Evolutionary conservation across 768 basidiomycete species (phyloP).

Genomic region (Coprinopsis sp.): DNA sequence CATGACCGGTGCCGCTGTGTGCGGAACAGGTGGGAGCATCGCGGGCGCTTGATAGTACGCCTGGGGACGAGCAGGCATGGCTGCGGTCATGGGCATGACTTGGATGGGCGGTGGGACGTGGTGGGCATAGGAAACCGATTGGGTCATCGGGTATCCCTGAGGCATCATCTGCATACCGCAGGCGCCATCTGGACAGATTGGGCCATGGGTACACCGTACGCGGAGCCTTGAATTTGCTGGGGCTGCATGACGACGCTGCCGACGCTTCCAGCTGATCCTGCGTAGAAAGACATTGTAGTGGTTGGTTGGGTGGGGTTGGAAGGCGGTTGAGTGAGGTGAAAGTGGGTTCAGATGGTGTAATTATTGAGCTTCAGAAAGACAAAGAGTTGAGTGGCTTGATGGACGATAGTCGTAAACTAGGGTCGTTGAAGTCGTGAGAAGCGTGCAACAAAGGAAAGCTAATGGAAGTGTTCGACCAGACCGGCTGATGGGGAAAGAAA

Average conservation of each 20-base stretch:
- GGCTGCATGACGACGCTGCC: conserved; percentile 7
- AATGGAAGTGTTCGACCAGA: conserved; percentile 9
- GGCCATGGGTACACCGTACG: conserved; percentile 3
- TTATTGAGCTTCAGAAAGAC: background rate
- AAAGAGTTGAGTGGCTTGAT: background rate
- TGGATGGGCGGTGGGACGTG: background rate
- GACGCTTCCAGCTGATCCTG: conserved; percentile 12
- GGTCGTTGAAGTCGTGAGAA: conserved; percentile 1
- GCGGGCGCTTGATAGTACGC: background rate
- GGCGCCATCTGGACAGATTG: background rate
- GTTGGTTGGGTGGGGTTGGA: background rate
- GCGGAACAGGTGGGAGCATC: background rate
- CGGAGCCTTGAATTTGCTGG: background rate
- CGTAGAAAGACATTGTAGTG: conserved; percentile 11
- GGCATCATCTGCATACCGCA: background rate
- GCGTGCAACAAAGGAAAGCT: background rate
- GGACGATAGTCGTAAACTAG: background rate
- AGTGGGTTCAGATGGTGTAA: background rate
- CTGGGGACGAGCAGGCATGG: background rate
- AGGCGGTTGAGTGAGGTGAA: background rate
- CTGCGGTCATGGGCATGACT: background rate
- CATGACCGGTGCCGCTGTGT: conserved; percentile 2
- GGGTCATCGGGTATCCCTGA: too few relatives aligned
- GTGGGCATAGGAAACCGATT: background rate
- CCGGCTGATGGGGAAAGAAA: conserved; percentile 8